Evolutionary conservation across 257 asterid species (phyloP), one percentile per base, ranked within the genome.

Genomic region (Solanum infundibuliforme): DNA sequence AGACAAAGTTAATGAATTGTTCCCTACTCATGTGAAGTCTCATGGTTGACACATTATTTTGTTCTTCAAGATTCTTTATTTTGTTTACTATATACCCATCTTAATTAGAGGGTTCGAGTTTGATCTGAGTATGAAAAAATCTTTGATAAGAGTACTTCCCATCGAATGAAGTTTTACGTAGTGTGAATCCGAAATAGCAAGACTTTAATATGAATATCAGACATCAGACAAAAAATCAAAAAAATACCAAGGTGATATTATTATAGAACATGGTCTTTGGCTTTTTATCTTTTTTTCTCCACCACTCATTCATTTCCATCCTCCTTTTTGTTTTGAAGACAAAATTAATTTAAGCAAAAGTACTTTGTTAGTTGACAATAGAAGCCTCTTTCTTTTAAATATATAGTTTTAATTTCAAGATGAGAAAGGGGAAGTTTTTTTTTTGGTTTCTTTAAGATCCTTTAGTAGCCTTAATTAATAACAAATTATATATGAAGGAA

Each of bases 21-120:
- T 48, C 82, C 75, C 83, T 32, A 16, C 69, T 88, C 85, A 88
- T 73, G 89, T 88, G 87, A 83, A 72, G 43, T 83, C 87, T 55
- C 38, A 29, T 27, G 66, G 65, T 27, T 34, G 38, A 8, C 71
- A 85, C 74, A 58, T 85, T 21, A 38, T 55, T 58, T 84, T 52
- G 25, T 20, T 83, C 39, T 21, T 83, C 85, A 81, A 74, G 62
- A 46, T 81, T 81, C 69, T 81, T 18, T 81, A 29, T 46, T 48
- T 81, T 81, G 11, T 29, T 81, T 81, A 46, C 4, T 29, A 25
- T 41, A 76, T 39, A 13, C 6, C 46, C 8, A 0, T 55, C 4
- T 55, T 55, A 55, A 55, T 55, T 55, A 20, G n/a, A 20, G 11
- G 4, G 0, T 18, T 55, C 0, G 1, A 20, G 2, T 55, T 18